Percentiles rank a stretch among this genome's conserved stretches.
phyloP scores from a whole-genome alignment of 1,284 basidiomycete species.

The Austroboletus novae-zelandiae region DNA sequence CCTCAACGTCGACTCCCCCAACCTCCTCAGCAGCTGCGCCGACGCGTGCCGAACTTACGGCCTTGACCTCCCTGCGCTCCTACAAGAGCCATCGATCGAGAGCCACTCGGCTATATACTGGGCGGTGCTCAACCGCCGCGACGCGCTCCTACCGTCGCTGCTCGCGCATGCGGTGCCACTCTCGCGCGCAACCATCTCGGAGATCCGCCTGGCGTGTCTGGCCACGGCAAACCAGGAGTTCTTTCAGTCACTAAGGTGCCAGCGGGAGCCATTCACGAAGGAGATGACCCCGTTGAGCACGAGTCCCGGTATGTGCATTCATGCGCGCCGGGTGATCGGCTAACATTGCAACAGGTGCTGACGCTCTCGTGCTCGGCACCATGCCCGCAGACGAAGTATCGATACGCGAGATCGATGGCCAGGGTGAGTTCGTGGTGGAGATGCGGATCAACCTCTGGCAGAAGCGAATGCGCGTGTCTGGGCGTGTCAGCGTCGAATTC shows the following conservation, averaged over 20 bases:
- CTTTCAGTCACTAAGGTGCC: slow-evolving; percentile 51
- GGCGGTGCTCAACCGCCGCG: slow-evolving; percentile 55
- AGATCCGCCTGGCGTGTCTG: slow-evolving; percentile 64
- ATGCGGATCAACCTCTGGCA: slow-evolving; percentile 62
- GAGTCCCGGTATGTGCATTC: slow-evolving; percentile 9
- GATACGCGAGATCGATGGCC: slow-evolving; percentile 46
- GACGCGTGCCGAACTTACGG: slow-evolving; percentile 42
- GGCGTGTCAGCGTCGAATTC: slow-evolving; percentile 55
- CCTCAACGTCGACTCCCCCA: slow-evolving; percentile 20
- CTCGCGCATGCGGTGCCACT: slow-evolving; percentile 54
- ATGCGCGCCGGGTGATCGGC: neutral
- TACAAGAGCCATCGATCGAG: slow-evolving; percentile 66
- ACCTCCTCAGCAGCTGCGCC: slow-evolving; percentile 45
- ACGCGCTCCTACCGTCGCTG: slow-evolving; percentile 43
- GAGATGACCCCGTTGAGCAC: slow-evolving; percentile 9
- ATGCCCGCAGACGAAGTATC: slow-evolving; percentile 52
- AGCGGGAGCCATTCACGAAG: slow-evolving; percentile 10
- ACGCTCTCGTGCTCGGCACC: slow-evolving; percentile 57
- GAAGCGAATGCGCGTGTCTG: slow-evolving; percentile 65
- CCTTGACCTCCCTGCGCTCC: slow-evolving; percentile 43
- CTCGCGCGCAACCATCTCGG: slow-evolving; percentile 44
- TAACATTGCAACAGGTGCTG: slow-evolving; percentile 34
- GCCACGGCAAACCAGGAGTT: slow-evolving; percentile 58
- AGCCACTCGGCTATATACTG: slow-evolving; percentile 65
- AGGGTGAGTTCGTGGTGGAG: slow-evolving; percentile 52